Percentiles rank a stretch among this genome's conserved stretches.
These are phyloP conservation scores for Colletotrichum sp. DNA, from an alignment of 2,329 filamentous ascomycete genomes.

Conservation along the genomic window DNA sequence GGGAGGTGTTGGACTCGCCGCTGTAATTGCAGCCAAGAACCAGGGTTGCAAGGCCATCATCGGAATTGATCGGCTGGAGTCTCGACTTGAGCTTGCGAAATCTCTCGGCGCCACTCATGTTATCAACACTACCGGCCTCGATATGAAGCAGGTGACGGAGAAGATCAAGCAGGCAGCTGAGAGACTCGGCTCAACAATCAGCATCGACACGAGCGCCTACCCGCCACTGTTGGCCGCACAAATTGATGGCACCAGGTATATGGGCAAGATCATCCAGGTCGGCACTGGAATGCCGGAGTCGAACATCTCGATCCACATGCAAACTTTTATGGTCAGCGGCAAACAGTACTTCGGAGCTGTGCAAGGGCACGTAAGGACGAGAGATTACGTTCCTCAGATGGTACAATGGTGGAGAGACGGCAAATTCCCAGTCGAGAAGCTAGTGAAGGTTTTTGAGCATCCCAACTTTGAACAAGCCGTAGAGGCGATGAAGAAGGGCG, in stretches of 20 bases:
- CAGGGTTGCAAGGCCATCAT: slow-evolving; percentile 28
- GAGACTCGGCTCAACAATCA: slow-evolving; percentile 48
- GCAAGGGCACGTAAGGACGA: slow-evolving; percentile 36
- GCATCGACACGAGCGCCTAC: slow-evolving; percentile 55
- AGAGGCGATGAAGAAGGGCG: slow-evolving; percentile 31
- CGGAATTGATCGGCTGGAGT: slow-evolving; percentile 27
- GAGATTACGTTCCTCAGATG: slow-evolving; percentile 37
- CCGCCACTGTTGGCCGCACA: slow-evolving; percentile 43
- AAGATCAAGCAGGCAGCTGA: slow-evolving; percentile 43
- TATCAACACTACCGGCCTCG: slow-evolving; percentile 25
- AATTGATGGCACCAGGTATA: slow-evolving; percentile 44
- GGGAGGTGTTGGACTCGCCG: slow-evolving; percentile 38
- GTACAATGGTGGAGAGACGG: slow-evolving; percentile 36
- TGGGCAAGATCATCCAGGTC: slow-evolving; percentile 54
- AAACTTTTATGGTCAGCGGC: slow-evolving; percentile 49
- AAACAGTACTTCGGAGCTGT: slow-evolving; percentile 51
- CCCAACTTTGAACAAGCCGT: slow-evolving; percentile 32
- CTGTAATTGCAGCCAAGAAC: slow-evolving; percentile 36
- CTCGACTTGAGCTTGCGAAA: slow-evolving; percentile 27
- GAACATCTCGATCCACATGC: slow-evolving; percentile 45
- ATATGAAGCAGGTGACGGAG: slow-evolving; percentile 27
- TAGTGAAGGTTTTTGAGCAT: slow-evolving; percentile 36
- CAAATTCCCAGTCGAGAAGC: slow-evolving; percentile 34
- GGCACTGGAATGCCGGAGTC: slow-evolving; percentile 49
- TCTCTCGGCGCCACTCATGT: slow-evolving; percentile 37